phyloP scores from a whole-genome alignment of 306 rosid species.

The Neltuma alba region DNA sequence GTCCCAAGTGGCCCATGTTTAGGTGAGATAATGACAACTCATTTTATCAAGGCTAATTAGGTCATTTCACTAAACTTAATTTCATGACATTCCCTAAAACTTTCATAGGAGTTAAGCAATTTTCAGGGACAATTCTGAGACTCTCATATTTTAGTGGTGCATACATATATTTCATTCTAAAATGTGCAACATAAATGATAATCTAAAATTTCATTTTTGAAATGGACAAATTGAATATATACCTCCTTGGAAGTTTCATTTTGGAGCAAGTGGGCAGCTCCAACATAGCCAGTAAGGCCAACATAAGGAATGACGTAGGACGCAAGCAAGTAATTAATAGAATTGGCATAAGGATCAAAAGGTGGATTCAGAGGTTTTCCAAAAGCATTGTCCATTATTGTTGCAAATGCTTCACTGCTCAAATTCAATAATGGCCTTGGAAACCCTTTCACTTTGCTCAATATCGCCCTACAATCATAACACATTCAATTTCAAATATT shows the following conservation, averaged over 20 bases:
- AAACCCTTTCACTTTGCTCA: slow-evolving; percentile 54
- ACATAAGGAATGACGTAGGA: slow-evolving; percentile 61
- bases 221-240: neutral
- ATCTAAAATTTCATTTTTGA: neutral
- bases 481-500: neutral
- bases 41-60: too few species aligned
- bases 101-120: too few species aligned
- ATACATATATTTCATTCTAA: neutral
- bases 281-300: slow-evolving; percentile 69
- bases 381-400: slow-evolving; percentile 54
- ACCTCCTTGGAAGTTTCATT: slow-evolving; percentile 41
- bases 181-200: neutral
- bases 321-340: slow-evolving; percentile 59
- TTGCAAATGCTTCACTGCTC: slow-evolving; percentile 54
- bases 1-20: too few species aligned
- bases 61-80: too few species aligned
- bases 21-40: too few species aligned
- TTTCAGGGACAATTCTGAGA: neutral
- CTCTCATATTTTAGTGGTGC: too few species aligned
- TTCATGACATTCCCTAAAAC: too few species aligned
- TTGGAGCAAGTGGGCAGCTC: slow-evolving; percentile 51
- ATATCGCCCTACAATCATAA: slow-evolving; percentile 66
- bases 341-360: slow-evolving; percentile 66
- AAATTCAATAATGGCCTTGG: slow-evolving; percentile 74
- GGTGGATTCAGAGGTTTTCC: slow-evolving; percentile 54